Conservation (phyloP, 1,284 basidiomycete genomes). For the Vanrija sp. region DNA sequence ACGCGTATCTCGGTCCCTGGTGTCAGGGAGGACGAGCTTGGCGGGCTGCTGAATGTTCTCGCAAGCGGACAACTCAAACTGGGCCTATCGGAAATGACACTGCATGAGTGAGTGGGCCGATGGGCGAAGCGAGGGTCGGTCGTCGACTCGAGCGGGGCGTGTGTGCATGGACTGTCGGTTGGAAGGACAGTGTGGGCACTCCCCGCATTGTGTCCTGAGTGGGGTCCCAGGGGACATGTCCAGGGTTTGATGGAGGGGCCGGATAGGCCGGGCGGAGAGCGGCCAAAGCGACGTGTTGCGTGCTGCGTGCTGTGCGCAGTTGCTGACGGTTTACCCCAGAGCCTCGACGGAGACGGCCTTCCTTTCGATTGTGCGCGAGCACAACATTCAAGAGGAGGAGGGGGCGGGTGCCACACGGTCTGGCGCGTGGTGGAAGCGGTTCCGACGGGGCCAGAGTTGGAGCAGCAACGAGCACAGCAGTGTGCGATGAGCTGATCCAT, state of each 20-base stretch:
- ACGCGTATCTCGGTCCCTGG: slow-evolving; percentile 32
- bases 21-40: slow-evolving; percentile 26
- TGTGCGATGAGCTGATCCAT: background rate
- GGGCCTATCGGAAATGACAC: slow-evolving; percentile 21
- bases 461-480: background rate
- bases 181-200: no score
- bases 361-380: slow-evolving; percentile 32
- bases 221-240: no score
- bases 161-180: no score
- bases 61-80: slow-evolving; percentile 17
- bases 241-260: slow-evolving; percentile 1
- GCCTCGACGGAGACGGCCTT: slow-evolving; percentile 39
- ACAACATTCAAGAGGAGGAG: slow-evolving; percentile 26
- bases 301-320: background rate
- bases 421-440: background rate
- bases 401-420: no score
- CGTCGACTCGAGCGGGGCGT: no score
- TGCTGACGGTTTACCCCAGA: slow-evolving; percentile 8
- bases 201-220: no score
- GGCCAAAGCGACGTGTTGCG: background rate
- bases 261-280: no score
- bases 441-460: background rate
- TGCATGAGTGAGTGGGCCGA: slow-evolving; percentile 32
- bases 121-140: no score
- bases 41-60: slow-evolving; percentile 19